Base-by-base conservation (phyloP, 768 basidiomycete genomes). In the Suillus variegatus region DNA sequence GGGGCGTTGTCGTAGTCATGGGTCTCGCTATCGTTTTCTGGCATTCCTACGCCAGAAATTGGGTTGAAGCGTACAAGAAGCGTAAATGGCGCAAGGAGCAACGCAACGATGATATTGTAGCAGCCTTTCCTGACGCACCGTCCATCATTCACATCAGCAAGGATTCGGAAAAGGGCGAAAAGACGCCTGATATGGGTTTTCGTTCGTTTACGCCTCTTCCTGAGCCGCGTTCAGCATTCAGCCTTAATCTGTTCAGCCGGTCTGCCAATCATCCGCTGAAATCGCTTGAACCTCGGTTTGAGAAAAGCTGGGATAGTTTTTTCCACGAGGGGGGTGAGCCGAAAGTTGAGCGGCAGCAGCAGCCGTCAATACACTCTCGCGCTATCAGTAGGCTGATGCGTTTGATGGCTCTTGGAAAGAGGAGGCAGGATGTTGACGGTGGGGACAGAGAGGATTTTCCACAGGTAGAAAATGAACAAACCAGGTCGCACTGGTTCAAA, bases 1-100 rank as follows among this genome's bases (percentile, higher is more conserved):
- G 95, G 95, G 85, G 79, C 20, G 47, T 94, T 44, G 93, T 97
- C 54, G 88, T 95, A 36, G 71, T 97, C 65, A 91, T 96, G 85
- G 96, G 86, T 16, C 72, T 94, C 36, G 73, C 72, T 64, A 78
- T 93, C 70, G 79, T 95, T 51, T 79, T 90, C 58, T 94, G 91
- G 91, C 85, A 93, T 72, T 83, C 90, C 4, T 88, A 86, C 72
- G 86, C 83, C 35, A 82, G 78, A 49, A 72, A 74, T 9, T 79
- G 78, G 75, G 65, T 85, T 36, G 85, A 87, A 72, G 77, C 74
- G 43, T 80, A 82, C 67, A 80, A 77, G 69, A 82, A 80, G 63
- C 78, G 79, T 69, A 82, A 75, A 72, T 90, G 85, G 81, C 77
- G 81, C 71, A 76, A 72, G 60, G 83, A 86, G 69, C 85, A 87